A percentile compares a stretch with the other conserved stretches of the same genome.
Conservation (phyloP, 129 eudicot species). For the Flaveria trinervia region DNA sequence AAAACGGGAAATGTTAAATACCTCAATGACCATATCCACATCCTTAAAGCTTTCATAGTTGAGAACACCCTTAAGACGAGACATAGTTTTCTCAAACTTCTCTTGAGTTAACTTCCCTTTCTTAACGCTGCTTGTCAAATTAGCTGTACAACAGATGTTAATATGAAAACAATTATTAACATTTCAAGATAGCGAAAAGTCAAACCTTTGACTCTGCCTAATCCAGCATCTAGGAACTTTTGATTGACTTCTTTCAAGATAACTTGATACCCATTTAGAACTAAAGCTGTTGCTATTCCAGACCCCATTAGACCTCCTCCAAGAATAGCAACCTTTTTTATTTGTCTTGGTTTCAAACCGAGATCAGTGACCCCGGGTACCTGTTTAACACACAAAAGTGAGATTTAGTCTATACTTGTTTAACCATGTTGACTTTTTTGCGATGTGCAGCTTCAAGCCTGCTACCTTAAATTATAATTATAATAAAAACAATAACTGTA, state of each 20-base stretch:
- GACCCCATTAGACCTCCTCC: conserved; percentile 99
- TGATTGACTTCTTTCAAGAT: conserved; percentile 91
- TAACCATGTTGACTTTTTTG: neutral
- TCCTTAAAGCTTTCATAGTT: conserved; percentile 86
- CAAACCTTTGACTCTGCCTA: conserved; percentile 86
- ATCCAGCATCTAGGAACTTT: conserved; percentile 78
- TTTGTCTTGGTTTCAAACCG: conserved; percentile 73
- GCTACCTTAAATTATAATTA: neutral
- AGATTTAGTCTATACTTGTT: neutral
- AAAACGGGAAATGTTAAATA: conserved; percentile 24
- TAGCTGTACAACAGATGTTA: conserved; percentile 46
- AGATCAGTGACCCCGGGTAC: conserved; percentile 87
- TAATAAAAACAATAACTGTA: no score
- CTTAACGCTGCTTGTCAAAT: conserved; percentile 89
- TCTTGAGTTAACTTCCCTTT: conserved; percentile 80
- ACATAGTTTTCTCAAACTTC: conserved; percentile 75
- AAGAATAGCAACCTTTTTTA: conserved; percentile 87
- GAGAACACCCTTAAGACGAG: conserved; percentile 75
- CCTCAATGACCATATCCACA: conserved; percentile 99
- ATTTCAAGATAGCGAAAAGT: conserved; percentile 9
- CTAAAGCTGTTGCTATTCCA: conserved; percentile 93
- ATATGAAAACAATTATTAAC: neutral
- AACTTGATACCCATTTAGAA: conserved; percentile 73
- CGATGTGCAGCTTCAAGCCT: neutral
- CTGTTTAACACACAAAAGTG: conserved; percentile 37